Evolutionary conservation across 495 filamentous ascomycete genomes (phyloP), one percentile per base, ranked within the genome.

Genomic region (Podospora conica): DNA sequence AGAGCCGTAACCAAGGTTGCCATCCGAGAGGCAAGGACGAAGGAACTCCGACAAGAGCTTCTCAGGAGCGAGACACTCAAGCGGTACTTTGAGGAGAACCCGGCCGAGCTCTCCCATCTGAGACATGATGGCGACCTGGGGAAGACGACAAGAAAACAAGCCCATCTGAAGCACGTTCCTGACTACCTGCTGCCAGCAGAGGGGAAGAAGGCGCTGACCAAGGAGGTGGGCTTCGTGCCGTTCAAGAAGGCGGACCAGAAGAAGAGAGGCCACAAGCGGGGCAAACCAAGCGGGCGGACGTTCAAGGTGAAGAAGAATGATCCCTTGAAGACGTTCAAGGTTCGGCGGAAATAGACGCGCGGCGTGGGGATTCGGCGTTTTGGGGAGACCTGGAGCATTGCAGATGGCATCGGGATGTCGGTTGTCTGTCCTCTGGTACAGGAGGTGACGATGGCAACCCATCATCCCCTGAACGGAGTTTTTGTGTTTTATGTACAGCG

Each of bases 41-140:
- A 88, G 53, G 95, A 99, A 74, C 83, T 99, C 61, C 84, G 90
- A 21, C 87, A 93, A 74, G 96, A 98, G 73, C 81, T 99, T 28
- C 80, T 97, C 65, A 92, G 93, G 75, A 92, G 88, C 70, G 93
- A 97, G 75, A 97, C 96, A 73, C 78, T 98, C 63, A 93, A 93
- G 77, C 84, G 95, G 70, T 92, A 96, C 79, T 98, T 97, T 72
- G 95, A 98, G 73, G 95, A 99, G 77, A 97, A 98, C 75, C 95
- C 95, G 0, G 86, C 87, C 9, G 93, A 97, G 72, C 78, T 97
- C 54, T 83, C 88, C 22, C 90, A 95, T 73, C 81, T 99, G 60
- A 83, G 95, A 27, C 95, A 99, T 73, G 96, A 99, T 74, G 89
- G 87, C 10, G 95, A 97, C 76, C 78, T 95, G 55, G 87, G 91